Conservation (phyloP, 805 yeast species). For the Starmerella asiatica region DNA sequence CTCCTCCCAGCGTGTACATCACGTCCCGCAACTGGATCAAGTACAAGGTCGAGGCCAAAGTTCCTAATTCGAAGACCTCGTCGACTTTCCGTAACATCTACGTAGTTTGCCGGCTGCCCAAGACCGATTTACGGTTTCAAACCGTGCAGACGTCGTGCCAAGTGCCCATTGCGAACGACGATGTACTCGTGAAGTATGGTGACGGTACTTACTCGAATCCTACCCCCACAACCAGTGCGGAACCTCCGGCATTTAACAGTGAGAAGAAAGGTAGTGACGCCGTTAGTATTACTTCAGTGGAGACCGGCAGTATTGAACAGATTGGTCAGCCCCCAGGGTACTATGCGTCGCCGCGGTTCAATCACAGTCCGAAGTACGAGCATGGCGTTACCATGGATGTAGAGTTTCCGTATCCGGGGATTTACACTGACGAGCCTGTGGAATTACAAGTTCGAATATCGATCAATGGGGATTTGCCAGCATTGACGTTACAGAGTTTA, state of each 20-base stretch:
- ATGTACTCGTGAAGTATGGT: conserved; percentile 3
- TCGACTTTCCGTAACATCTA: background rate
- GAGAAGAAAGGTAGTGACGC: background rate
- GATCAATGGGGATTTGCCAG: conserved; percentile 8
- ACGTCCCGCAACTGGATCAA: conserved; percentile 4
- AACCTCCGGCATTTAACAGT: too few relatives aligned
- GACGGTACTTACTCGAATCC: conserved; percentile 1
- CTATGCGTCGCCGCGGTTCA: background rate
- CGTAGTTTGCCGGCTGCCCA: background rate
- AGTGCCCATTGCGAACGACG: conserved; percentile 3
- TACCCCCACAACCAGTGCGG: background rate
- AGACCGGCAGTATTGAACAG: background rate
- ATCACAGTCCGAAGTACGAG: conserved; percentile 1
- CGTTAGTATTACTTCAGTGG: background rate
- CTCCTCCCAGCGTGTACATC: conserved; percentile 8
- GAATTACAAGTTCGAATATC: background rate
- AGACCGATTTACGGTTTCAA: background rate
- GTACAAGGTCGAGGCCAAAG: conserved; percentile 4
- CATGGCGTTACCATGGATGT: conserved; percentile 2
- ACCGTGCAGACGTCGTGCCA: background rate
- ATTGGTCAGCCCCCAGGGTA: background rate
- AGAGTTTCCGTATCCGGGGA: conserved; percentile 8
- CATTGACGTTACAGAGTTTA: conserved; percentile 3
- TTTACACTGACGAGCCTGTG: conserved; percentile 10
- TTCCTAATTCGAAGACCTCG: background rate